phyloP scores from a whole-genome alignment of 306 rosid genomes.

The Vigna mungo region DNA sequence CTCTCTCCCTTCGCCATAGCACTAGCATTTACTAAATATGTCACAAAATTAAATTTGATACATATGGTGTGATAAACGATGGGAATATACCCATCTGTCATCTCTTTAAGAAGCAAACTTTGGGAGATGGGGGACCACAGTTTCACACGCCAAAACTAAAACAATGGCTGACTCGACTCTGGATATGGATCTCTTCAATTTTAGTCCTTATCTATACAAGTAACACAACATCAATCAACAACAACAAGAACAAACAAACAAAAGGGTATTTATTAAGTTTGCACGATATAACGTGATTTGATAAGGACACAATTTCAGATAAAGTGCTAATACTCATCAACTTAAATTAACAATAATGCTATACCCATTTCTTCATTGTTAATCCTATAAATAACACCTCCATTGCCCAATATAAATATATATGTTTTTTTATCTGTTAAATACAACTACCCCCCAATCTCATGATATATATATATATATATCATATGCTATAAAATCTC shows the following conservation, averaged over 20 bases:
- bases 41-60: too few species aligned
- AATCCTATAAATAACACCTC: constrained; percentile 12
- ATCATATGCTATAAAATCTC: not conserved
- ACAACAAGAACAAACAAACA: not conserved
- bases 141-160: constrained; percentile 38
- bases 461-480: not conserved
- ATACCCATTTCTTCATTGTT: constrained; percentile 55
- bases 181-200: constrained; percentile 68
- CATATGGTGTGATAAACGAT: constrained; percentile 4
- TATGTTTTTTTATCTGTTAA: not conserved
- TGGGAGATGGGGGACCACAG: constrained; percentile 50
- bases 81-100: constrained; percentile 54
- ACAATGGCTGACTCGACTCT: constrained; percentile 60
- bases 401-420: not conserved
- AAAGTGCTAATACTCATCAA: constrained; percentile 4
- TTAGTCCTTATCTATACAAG: constrained; percentile 65
- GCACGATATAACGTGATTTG: constrained; percentile 57
- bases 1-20: not conserved
- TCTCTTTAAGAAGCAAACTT: constrained; percentile 67
- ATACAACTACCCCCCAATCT: constrained; percentile 25
- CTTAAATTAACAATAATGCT: constrained; percentile 40
- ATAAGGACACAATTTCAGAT: constrained; percentile 56
- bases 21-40: too few species aligned
- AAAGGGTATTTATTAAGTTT: constrained; percentile 49
- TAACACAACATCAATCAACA: constrained; percentile 24